Conservation (phyloP, 192 early-diverging fungal genomes). For the Entomortierella lignicola region DNA sequence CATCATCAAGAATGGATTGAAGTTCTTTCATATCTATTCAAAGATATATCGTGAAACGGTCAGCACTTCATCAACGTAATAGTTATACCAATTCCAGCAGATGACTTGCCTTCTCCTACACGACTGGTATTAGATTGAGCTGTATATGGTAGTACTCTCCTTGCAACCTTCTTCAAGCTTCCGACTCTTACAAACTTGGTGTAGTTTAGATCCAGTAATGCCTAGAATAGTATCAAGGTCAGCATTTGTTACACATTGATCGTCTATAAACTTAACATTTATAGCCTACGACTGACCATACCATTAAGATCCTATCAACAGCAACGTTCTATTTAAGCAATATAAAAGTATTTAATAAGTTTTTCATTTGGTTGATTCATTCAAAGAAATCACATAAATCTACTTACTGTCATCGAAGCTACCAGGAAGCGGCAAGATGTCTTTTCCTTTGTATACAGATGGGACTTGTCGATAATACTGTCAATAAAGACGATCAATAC, state of each 20-base stretch:
- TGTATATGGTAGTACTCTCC: constrained; percentile 73
- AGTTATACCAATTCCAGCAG: not conserved
- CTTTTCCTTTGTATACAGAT: constrained; percentile 12
- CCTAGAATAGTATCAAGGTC: constrained; percentile 13
- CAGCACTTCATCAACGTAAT: not conserved
- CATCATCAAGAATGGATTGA: constrained; percentile 75
- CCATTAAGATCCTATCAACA: constrained; percentile 77
- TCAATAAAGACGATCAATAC: constrained; percentile 72
- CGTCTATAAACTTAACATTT: no score
- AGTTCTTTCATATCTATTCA: constrained; percentile 81
- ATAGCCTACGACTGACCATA: no score
- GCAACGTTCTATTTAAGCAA: constrained; percentile 69
- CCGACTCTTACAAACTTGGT: constrained; percentile 77
- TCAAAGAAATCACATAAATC: not conserved
- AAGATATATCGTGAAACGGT: not conserved
- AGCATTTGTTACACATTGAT: not conserved
- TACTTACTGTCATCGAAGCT: constrained; percentile 72
- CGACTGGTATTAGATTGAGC: constrained; percentile 44
- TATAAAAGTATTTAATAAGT: not conserved
- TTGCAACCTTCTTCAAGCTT: constrained; percentile 75
- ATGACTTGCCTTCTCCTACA: constrained; percentile 44
- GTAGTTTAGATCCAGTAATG: constrained; percentile 71
- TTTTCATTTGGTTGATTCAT: not conserved
- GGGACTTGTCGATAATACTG: constrained; percentile 58
- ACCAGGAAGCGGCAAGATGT: constrained; percentile 67